These are phyloP conservation scores for Ceratocystis cacaofunesta DNA, from an alignment of 2,329 filamentous ascomycete genomes.

Conservation along the genomic window DNA sequence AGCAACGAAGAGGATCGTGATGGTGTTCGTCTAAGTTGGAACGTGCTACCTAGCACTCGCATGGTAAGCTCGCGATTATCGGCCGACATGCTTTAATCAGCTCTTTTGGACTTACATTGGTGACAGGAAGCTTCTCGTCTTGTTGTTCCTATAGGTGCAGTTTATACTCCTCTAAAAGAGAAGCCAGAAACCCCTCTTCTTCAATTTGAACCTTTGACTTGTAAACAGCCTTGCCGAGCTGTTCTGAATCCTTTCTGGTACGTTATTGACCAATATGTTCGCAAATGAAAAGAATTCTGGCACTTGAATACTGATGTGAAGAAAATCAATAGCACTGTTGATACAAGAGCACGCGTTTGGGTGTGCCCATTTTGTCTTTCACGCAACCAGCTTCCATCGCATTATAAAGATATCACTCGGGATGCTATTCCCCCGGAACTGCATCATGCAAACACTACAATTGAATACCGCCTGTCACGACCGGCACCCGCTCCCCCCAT, in stretches of 20 bases:
- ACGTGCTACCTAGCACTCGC: conserved; percentile 92
- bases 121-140: conserved; percentile 77
- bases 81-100: conserved; percentile 32
- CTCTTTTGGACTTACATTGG: conserved; percentile 21
- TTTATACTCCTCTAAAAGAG: conserved; percentile 93
- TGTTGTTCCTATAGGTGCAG: conserved; percentile 86
- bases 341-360: conserved; percentile 71
- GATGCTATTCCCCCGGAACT: conserved; percentile 73
- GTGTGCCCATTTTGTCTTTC: conserved; percentile 81
- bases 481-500: conserved; percentile 77
- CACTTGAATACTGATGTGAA: too few relatives aligned
- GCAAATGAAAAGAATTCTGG: too few relatives aligned
- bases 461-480: conserved; percentile 68
- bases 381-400: conserved; percentile 65
- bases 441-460: conserved; percentile 71
- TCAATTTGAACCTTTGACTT: conserved; percentile 91
- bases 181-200: conserved; percentile 78
- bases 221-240: conserved; percentile 89
- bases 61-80: conserved; percentile 47
- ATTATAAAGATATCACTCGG: conserved; percentile 80
- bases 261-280: background rate
- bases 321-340: conserved; percentile 48
- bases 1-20: conserved; percentile 92
- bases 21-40: conserved; percentile 94
- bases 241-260: conserved; percentile 96